Percentiles rank a stretch among this genome's conserved stretches.
These are phyloP conservation scores for Pythium aristosporum DNA, from an alignment of 352 stramenopile genomes.

Conservation along the genomic window DNA sequence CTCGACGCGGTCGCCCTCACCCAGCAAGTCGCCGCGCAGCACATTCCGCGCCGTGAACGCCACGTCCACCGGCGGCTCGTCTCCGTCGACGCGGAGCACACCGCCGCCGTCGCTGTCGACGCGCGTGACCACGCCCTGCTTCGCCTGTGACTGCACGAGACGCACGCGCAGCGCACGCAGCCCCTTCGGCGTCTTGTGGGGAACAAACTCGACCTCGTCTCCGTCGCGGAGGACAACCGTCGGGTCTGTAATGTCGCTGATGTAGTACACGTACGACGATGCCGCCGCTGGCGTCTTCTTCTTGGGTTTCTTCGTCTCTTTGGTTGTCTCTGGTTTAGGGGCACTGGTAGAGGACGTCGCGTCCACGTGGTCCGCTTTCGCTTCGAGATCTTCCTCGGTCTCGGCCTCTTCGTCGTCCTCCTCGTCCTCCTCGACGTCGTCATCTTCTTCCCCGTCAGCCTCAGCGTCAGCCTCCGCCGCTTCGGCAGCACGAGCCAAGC, in stretches of 20 bases:
- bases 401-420: constrained; percentile 19
- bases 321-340: constrained; percentile 17
- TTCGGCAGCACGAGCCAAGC: constrained; percentile 16
- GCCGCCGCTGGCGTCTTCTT: constrained; percentile 5
- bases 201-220: constrained; percentile 69
- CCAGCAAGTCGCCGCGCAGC: constrained; percentile 57
- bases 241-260: constrained; percentile 62
- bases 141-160: constrained; percentile 50
- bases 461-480: background rate
- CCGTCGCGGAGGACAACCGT: constrained; percentile 61
- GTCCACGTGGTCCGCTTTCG: constrained; percentile 7
- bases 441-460: constrained; percentile 20
- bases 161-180: constrained; percentile 54
- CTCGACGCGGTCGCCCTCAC: constrained; percentile 70
- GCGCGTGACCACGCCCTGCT: constrained; percentile 59
- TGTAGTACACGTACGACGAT: constrained; percentile 54
- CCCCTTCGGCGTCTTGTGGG: constrained; percentile 42
- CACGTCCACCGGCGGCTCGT: constrained; percentile 28
- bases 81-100: constrained; percentile 53
- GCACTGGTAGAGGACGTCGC: background rate
- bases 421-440: constrained; percentile 24
- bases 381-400: background rate
- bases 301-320: constrained; percentile 25
- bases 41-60: constrained; percentile 52
- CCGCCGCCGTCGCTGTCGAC: constrained; percentile 45